Base-by-base conservation (phyloP, 306 rosid genomes). In the Dicorynia guianensis region DNA sequence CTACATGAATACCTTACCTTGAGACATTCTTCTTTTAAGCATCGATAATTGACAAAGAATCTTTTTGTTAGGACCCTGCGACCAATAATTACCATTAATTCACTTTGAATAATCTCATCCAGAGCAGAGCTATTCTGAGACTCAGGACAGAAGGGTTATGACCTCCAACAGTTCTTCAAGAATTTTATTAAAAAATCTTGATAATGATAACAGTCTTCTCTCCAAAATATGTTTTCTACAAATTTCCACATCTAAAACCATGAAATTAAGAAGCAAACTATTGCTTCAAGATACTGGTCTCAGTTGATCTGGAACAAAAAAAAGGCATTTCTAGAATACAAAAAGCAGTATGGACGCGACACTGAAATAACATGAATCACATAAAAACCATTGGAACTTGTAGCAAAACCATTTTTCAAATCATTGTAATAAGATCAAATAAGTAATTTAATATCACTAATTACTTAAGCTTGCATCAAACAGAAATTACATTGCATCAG, bases 11-110 rank as follows among this genome's bases (percentile, higher is more conserved):
- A 67, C 74, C 84, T 72, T 83, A 81, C 98, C 97, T 86, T 92
- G 97, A 79, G 96, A 92, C 87, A 95, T 92, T 85, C 69, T 92
- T 82, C 98, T 90, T 80, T 90, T 91, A 58, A 92, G 98, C 98
- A 95, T 95, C 44, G 98, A 95, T 56, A 95, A 87, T 40, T 95
- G 93, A 82, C 96, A 89, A 44, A 95, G 96, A 76, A 95, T 89
- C 64, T 77, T 81, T 76, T 89, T 92, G 82, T 95, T 72, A 43
- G 88, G 96, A 82, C 91, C 91, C 98, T 95, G 89, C 82, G 56
- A 67, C 53, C 77, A 50, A 30, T 34, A 72, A 71, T 17, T 11
- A 76, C 67, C 67, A 64, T 20, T 66, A 69, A 55, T 40, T 79
- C 76, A 82, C 38, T 46, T 39, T 13, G 63, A 7, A 55, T 50